These are phyloP conservation scores for Mycosphaerelloides madeirae DNA, from an alignment of 2,329 filamentous ascomycete genomes.

Conservation along the genomic window DNA sequence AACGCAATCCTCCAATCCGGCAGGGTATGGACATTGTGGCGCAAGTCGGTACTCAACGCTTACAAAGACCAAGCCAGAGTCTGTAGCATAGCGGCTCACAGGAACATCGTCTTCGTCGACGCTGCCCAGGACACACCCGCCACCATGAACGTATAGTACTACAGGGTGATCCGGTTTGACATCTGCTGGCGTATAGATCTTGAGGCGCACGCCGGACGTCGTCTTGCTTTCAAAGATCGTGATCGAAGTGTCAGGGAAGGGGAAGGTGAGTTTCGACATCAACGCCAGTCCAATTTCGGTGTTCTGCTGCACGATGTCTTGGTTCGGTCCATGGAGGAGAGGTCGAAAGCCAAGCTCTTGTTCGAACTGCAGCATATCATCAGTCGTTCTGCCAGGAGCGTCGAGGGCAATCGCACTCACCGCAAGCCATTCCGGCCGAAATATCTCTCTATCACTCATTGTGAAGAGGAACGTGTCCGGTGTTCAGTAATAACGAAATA, in stretches of 20 bases:
- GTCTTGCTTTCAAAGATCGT: slow-evolving; percentile 6
- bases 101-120: slow-evolving; percentile 15
- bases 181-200: slow-evolving; percentile 10
- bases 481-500: too few species aligned
- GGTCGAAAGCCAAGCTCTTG: slow-evolving; percentile 16
- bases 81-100: slow-evolving; percentile 9
- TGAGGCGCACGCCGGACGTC: slow-evolving; percentile 10
- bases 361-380: slow-evolving; percentile 8
- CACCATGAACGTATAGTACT: slow-evolving; percentile 15
- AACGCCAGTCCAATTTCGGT: slow-evolving; percentile 8
- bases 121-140: slow-evolving; percentile 13
- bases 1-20: slow-evolving; percentile 51
- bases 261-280: slow-evolving; percentile 9
- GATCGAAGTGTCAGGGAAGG: slow-evolving; percentile 5
- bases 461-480: too few species aligned
- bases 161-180: slow-evolving; percentile 10
- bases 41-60: slow-evolving; percentile 57
- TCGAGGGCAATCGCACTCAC: not conserved
- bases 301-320: slow-evolving; percentile 13
- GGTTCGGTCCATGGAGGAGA: slow-evolving; percentile 12
- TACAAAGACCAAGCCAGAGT: slow-evolving; percentile 42
- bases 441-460: slow-evolving; percentile 5
- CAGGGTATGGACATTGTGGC: slow-evolving; percentile 55
- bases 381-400: not conserved
- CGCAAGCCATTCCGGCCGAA: slow-evolving; percentile 9